Evolutionary conservation across 768 basidiomycete genomes (phyloP).

Genomic region (Rhodotorula diobovata): DNA sequence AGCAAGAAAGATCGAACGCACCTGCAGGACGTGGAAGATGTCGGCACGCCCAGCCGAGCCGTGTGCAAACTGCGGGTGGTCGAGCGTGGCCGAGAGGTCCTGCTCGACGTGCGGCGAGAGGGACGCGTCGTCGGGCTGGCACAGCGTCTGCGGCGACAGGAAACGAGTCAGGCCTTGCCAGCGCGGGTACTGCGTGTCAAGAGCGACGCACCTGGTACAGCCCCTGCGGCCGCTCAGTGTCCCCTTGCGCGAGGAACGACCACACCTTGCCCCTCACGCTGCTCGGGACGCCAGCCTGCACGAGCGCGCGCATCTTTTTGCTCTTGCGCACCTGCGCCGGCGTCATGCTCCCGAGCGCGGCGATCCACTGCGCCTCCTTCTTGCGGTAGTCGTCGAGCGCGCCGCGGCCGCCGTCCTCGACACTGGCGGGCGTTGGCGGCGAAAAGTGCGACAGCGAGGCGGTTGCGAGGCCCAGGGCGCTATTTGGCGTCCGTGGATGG

Average conservation of each 20-base stretch:
- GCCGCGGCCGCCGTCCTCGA: not conserved
- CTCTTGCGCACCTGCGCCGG: conserved; percentile 66
- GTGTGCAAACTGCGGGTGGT: conserved; percentile 23
- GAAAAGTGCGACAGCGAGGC: conserved; percentile 23
- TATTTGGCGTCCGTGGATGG: not conserved
- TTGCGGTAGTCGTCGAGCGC: conserved; percentile 62
- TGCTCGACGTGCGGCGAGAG: not conserved
- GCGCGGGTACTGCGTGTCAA: too few species aligned
- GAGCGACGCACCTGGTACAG: conserved; percentile 13
- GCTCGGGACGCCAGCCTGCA: conserved; percentile 72
- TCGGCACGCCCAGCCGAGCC: conserved; percentile 18
- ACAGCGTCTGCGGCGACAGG: not conserved
- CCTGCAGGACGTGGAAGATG: conserved; percentile 13
- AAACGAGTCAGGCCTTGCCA: not conserved
- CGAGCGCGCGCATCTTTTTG: conserved; percentile 70
- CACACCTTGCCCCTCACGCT: conserved; percentile 80
- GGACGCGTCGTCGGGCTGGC: not conserved
- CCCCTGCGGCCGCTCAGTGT: not conserved
- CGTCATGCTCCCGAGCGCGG: conserved; percentile 9
- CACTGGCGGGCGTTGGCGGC: conserved; percentile 17
- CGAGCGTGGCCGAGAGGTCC: conserved; percentile 11
- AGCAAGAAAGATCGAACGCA: not conserved
- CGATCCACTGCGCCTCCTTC: conserved; percentile 68
- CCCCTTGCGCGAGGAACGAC: conserved; percentile 44
- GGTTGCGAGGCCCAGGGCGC: not conserved